These are phyloP conservation scores for Kazachstania africana DNA, from an alignment of 805 yeast genomes.

Conservation along the genomic window DNA sequence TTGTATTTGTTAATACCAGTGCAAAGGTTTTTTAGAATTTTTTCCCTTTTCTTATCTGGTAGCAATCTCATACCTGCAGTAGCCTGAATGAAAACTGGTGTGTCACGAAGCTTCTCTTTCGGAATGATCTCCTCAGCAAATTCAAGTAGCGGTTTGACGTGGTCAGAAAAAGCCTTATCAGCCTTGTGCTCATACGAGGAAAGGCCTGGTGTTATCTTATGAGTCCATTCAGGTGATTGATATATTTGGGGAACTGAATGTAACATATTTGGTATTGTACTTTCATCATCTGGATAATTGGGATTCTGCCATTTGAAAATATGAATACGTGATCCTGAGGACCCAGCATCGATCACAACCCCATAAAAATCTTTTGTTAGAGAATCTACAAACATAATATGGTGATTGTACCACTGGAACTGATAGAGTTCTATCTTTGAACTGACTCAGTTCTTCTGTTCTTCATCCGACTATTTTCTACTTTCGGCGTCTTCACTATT, in stretches of 20 bases:
- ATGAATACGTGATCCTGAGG: slow-evolving; percentile 85
- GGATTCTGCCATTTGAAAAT: slow-evolving; percentile 71
- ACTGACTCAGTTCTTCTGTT: no score
- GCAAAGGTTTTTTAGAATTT: slow-evolving; percentile 54
- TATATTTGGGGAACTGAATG: slow-evolving; percentile 56
- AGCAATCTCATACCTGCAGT: slow-evolving; percentile 94
- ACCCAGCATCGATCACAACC: slow-evolving; percentile 88
- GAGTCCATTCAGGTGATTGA: slow-evolving; percentile 58
- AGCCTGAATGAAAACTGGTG: slow-evolving; percentile 86
- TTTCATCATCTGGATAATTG: slow-evolving; percentile 12
- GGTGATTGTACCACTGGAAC: no score
- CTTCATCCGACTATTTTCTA: no score
- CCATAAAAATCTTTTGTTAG: slow-evolving; percentile 56
- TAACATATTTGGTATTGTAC: no score
- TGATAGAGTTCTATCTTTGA: no score
- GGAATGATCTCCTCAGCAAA: slow-evolving; percentile 71
- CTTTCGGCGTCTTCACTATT: no score
- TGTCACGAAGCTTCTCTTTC: slow-evolving; percentile 38
- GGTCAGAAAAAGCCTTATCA: slow-evolving; percentile 54
- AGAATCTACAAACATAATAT: no score
- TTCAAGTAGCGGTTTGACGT: slow-evolving; percentile 50
- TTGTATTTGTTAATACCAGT: slow-evolving; percentile 39
- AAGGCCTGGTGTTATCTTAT: slow-evolving; percentile 73
- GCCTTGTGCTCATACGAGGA: slow-evolving; percentile 51
- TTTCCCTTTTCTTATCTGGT: slow-evolving; percentile 38